These are phyloP conservation scores for Xerocomus potaroensis DNA, from an alignment of 768 basidiomycete genomes.

Conservation along the genomic window DNA sequence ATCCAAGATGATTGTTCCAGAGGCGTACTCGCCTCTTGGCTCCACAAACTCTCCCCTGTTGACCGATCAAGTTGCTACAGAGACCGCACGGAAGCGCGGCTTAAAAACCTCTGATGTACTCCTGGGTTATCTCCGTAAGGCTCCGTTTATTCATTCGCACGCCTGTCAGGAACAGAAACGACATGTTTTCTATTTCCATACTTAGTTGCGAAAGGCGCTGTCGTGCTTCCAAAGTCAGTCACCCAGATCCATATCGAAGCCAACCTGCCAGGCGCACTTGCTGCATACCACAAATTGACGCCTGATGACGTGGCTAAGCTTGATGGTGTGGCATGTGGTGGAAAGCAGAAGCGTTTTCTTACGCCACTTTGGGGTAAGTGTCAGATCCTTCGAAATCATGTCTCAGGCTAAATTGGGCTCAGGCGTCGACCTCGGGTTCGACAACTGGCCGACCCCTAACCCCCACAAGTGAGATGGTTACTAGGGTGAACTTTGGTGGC, in stretches of 20 bases:
- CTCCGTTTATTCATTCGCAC: neutral
- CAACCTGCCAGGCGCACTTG: slow-evolving; percentile 51
- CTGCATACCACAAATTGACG: slow-evolving; percentile 43
- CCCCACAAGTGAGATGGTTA: slow-evolving; percentile 2
- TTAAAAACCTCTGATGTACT: slow-evolving; percentile 55
- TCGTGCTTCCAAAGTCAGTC: slow-evolving; percentile 76
- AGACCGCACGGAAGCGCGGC: slow-evolving; percentile 56
- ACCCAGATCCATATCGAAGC: slow-evolving; percentile 61
- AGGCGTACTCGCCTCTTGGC: slow-evolving; percentile 82
- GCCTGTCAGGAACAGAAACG: slow-evolving; percentile 3
- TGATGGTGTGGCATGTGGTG: slow-evolving; percentile 51
- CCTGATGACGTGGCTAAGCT: slow-evolving; percentile 50
- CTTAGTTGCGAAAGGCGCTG: slow-evolving; percentile 61
- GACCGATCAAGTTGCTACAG: slow-evolving; percentile 52
- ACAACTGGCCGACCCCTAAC: slow-evolving; percentile 46
- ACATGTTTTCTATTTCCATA: slow-evolving; percentile 3
- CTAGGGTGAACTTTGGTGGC: neutral
- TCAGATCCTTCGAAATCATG: neutral
- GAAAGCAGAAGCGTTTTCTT: slow-evolving; percentile 68
- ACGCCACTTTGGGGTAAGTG: slow-evolving; percentile 68
- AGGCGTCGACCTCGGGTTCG: slow-evolving; percentile 68
- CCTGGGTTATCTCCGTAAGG: slow-evolving; percentile 58
- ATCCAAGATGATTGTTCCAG: slow-evolving; percentile 61
- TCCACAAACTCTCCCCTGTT: slow-evolving; percentile 65
- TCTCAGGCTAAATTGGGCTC: slow-evolving; percentile 13